Base-by-base conservation (phyloP, 371 early-diverging fungal genomes). In the Saksenaea vasiformis region DNA sequence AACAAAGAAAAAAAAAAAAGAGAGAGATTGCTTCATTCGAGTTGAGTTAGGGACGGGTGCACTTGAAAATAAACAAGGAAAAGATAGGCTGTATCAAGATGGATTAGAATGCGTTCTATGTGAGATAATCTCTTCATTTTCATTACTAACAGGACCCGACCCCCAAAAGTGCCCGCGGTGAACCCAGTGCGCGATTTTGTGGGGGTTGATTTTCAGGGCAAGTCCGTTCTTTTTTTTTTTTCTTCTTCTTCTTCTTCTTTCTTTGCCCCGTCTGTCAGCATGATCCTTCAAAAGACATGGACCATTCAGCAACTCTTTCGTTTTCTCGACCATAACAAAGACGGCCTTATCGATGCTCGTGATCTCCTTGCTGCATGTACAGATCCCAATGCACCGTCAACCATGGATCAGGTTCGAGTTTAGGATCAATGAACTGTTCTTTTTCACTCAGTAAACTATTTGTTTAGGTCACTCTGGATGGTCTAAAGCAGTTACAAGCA, bases 281-380 rank as follows among this genome's bases (percentile, higher is more conserved):
- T 70, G 71, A 56, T 66, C 43, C 58, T 54, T 13, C 64, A 71
- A 35, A 73, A 76, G 43, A 71, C 70, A 44, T 76, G 74, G 72
- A 76, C 67, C 59, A 66, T 82, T 58, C 77, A 80, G 57, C 80
- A 83, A 62, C 73, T 84, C 19, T 86, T 86, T 68, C 68, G 77
- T 35, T 77, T 81, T 34, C 68, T 86, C 24, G 86, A 86, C 71
- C 79, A 84, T 57, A 84, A 85, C 64, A 78, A 85, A 56, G 86
- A 84, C 60, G 86, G 86, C 14, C 56, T 79, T 51, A 84, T 84
- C 69, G 84, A 86, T 59, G 77, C 77, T 26, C 71, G 78, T 37
- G 86, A 84, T 68, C 71, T 86, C 47, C 61, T 76, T 15, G 73
- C 71, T 27, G 78, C 83, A 35, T 80, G 76, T 61, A 71, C 72